Evolutionary conservation across 805 yeast genomes (phyloP).

Genomic region (Wickerhamomyces canadensis): DNA sequence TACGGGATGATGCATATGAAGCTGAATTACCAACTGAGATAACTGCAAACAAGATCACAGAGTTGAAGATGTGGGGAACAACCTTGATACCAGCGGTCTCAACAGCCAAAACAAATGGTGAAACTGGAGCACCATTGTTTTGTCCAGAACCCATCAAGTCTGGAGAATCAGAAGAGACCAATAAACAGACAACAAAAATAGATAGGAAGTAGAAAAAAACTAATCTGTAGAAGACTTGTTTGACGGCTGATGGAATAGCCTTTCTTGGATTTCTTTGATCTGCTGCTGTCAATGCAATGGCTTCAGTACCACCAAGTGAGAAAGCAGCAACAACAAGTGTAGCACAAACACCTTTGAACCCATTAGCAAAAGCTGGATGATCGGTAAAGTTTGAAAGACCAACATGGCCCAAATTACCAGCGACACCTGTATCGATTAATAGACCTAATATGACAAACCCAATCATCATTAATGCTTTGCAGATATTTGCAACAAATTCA

Average conservation of each 20-base stretch:
- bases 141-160: slow-evolving; percentile 36
- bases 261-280: slow-evolving; percentile 42
- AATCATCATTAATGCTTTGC: slow-evolving; percentile 57
- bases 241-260: slow-evolving; percentile 52
- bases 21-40: slow-evolving; percentile 55
- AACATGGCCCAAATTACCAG: slow-evolving; percentile 38
- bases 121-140: slow-evolving; percentile 40
- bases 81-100: slow-evolving; percentile 49
- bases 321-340: slow-evolving; percentile 54
- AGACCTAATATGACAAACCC: slow-evolving; percentile 54
- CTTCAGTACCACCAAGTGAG: slow-evolving; percentile 58
- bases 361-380: slow-evolving; percentile 51
- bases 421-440: slow-evolving; percentile 37
- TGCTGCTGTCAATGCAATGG: slow-evolving; percentile 50
- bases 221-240: slow-evolving; percentile 52
- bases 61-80: slow-evolving; percentile 59
- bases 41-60: slow-evolving; percentile 59
- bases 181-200: slow-evolving; percentile 41
- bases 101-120: slow-evolving; percentile 68
- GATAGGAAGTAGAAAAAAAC: slow-evolving; percentile 43
- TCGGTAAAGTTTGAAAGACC: slow-evolving; percentile 46
- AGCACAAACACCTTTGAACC: slow-evolving; percentile 49
- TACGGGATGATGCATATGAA: slow-evolving; percentile 41
- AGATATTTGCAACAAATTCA: slow-evolving; percentile 57
- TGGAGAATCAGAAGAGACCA: slow-evolving; percentile 46